Conservation (phyloP, 495 filamentous ascomycete genomes). For the Aspergillus baeticus region DNA sequence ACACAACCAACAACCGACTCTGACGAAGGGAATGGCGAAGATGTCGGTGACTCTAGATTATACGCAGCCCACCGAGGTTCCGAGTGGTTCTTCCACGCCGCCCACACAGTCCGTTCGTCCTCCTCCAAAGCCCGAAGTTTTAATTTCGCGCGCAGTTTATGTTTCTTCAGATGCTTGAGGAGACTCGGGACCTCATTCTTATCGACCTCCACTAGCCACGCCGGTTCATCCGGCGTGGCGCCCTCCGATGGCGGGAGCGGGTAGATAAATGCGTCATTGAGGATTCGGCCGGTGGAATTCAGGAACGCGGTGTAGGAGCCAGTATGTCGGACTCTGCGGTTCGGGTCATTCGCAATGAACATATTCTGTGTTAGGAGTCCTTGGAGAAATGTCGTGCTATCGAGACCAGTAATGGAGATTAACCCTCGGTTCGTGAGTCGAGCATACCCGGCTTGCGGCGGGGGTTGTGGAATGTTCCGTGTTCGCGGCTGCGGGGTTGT, state of each 20-base stretch:
- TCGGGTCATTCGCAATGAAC: constrained; percentile 41
- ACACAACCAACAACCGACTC: constrained; percentile 42
- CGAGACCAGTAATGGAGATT: constrained; percentile 72
- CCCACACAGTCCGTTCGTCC: constrained; percentile 64
- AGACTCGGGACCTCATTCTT: constrained; percentile 58
- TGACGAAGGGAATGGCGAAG: constrained; percentile 25
- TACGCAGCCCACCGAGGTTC: constrained; percentile 47
- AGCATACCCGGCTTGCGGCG: constrained; percentile 42
- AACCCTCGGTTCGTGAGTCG: constrained; percentile 69
- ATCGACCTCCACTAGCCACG: constrained; percentile 83
- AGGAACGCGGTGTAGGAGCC: constrained; percentile 81
- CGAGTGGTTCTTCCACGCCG: constrained; percentile 57
- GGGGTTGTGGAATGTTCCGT: constrained; percentile 21
- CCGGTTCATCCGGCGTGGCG: constrained; percentile 37
- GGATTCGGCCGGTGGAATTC: constrained; percentile 75
- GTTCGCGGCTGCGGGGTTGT: constrained; percentile 24
- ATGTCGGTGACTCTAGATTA: constrained; percentile 37
- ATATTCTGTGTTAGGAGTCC: constrained; percentile 81
- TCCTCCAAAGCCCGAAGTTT: constrained; percentile 60
- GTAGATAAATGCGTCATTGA: constrained; percentile 91
- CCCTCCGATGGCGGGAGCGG: constrained; percentile 43
- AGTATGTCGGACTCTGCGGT: constrained; percentile 26
- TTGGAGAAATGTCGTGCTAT: constrained; percentile 82
- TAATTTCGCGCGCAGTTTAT: constrained; percentile 81
- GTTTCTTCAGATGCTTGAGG: constrained; percentile 70